Conservation (phyloP, 192 early-diverging fungal genomes). For the Allomyces macrogynus region DNA sequence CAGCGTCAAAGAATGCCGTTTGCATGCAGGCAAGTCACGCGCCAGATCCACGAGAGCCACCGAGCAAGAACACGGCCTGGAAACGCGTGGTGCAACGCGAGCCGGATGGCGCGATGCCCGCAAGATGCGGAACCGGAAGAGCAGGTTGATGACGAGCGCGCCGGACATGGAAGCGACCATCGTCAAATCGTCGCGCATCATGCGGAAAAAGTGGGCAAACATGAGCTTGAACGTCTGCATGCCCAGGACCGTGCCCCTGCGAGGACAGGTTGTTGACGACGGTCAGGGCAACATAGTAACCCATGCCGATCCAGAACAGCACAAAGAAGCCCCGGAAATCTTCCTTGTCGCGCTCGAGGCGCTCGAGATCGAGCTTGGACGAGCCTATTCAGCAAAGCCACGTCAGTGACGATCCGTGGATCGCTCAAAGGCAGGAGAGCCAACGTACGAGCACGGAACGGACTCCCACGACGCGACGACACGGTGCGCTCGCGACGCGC, state of each 20-base stretch:
- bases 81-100: conserved; percentile 26
- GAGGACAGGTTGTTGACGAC: conserved; percentile 29
- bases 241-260: conserved; percentile 27
- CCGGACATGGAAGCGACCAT: conserved; percentile 45
- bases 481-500: too few relatives aligned
- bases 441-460: background rate
- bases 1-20: conserved; percentile 59
- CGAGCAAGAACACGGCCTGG: conserved; percentile 25
- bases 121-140: conserved; percentile 6
- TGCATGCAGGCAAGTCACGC: conserved; percentile 80
- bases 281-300: conserved; percentile 39
- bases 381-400: background rate
- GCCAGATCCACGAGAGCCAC: conserved; percentile 34
- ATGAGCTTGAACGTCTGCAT: conserved; percentile 32
- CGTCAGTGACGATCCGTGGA: too few relatives aligned
- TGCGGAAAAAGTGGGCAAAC: conserved; percentile 33
- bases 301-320: conserved; percentile 67
- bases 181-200: conserved; percentile 48
- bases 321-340: conserved; percentile 48
- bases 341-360: background rate
- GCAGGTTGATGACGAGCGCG: conserved; percentile 20
- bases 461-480: background rate
- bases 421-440: background rate
- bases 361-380: background rate
- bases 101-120: conserved; percentile 28